Evolutionary conservation across 495 filamentous ascomycete genomes (phyloP).

Genomic region (Podospora conica): DNA sequence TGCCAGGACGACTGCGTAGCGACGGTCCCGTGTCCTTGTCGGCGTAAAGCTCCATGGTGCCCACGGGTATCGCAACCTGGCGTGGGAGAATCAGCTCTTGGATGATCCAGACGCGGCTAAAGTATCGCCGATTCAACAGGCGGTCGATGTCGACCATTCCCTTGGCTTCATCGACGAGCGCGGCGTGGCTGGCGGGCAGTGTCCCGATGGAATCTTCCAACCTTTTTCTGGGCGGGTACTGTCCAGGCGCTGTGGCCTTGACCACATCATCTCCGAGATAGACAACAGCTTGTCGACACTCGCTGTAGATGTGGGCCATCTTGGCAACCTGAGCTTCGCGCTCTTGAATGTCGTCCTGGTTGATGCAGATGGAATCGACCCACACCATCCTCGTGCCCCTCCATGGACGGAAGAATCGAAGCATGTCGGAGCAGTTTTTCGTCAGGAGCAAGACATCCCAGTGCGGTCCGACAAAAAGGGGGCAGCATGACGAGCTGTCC

Average conservation of each 20-base stretch:
- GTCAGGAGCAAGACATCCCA: conserved; percentile 29
- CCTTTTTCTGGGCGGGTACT: not conserved
- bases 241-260: not conserved
- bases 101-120: conserved; percentile 12
- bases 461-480: conserved; percentile 23
- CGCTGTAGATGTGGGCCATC: conserved; percentile 22
- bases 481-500: conserved; percentile 14
- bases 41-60: conserved; percentile 1
- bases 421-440: conserved; percentile 27
- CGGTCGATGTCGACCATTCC: not conserved
- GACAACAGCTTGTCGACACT: conserved; percentile 5
- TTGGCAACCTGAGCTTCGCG: conserved; percentile 17
- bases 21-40: not conserved
- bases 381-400: conserved; percentile 15
- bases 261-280: conserved; percentile 2
- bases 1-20: not conserved
- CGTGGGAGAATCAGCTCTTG: conserved; percentile 11
- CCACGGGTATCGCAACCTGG: conserved; percentile 1
- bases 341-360: conserved; percentile 17
- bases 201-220: not conserved
- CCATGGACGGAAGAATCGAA: conserved; percentile 17
- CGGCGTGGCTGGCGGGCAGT: too few species aligned
- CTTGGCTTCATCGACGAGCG: too few species aligned
- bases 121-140: conserved; percentile 5
- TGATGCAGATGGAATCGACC: conserved; percentile 21